These are phyloP conservation scores for Biscutella auriculata DNA, from an alignment of 441 rosid species.

Conservation along the genomic window DNA sequence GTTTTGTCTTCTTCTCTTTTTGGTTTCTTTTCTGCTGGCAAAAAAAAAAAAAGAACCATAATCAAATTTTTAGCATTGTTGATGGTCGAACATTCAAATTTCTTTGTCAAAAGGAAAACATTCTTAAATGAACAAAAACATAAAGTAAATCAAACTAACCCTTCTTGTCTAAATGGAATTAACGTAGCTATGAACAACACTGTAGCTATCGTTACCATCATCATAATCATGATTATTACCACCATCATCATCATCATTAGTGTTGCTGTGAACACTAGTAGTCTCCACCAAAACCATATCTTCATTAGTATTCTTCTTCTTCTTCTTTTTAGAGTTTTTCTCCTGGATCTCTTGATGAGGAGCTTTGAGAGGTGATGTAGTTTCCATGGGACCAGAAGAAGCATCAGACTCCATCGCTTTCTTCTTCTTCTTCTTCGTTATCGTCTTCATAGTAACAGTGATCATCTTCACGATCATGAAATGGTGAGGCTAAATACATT, in stretches of 20 bases:
- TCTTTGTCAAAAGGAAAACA: not conserved
- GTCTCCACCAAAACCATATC: constrained; percentile 19
- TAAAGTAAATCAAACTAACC: constrained; percentile 3
- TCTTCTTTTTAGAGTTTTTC: constrained; percentile 4
- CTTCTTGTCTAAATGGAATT: constrained; percentile 15
- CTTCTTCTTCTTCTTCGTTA: constrained; percentile 36
- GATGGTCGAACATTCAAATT: no score
- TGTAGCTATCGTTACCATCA: constrained; percentile 20
- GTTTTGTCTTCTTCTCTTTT: no score
- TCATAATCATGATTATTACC: constrained; percentile 2
- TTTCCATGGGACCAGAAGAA: constrained; percentile 55
- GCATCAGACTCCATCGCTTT: constrained; percentile 87
- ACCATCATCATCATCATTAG: not conserved
- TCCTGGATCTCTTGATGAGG: constrained; percentile 12
- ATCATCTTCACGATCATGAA: constrained; percentile 4
- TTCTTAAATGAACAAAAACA: not conserved
- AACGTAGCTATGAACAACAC: constrained; percentile 20
- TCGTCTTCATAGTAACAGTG: constrained; percentile 8
- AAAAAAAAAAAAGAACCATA: no score
- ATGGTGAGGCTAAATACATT: constrained; percentile 50
- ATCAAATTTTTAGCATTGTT: no score
- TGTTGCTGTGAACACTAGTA: constrained; percentile 10
- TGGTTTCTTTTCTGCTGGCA: no score
- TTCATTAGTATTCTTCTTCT: constrained; percentile 11
- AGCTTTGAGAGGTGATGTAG: constrained; percentile 8